Conservation (phyloP, 805 yeast species). For the Candida boidinii region DNA sequence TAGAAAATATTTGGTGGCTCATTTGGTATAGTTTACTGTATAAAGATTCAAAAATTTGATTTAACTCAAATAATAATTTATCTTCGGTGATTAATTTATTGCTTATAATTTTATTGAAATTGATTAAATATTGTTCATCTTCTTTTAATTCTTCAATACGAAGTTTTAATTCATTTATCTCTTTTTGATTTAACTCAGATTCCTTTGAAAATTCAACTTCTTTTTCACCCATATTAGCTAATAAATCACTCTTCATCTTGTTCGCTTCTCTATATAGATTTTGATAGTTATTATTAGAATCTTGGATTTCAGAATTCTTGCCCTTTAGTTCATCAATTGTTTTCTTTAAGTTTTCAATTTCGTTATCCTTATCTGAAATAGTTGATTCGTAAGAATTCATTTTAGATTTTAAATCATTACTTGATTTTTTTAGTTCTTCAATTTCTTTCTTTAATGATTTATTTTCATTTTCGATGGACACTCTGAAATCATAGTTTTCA, state of each 20-base stretch:
- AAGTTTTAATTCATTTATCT: constrained; percentile 36
- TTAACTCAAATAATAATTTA: constrained; percentile 11
- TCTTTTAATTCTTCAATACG: constrained; percentile 44
- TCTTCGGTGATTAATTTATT: constrained; percentile 17
- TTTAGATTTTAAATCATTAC: too few species aligned
- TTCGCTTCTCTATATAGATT: constrained; percentile 17
- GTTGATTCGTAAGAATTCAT: background rate
- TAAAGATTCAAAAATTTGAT: constrained; percentile 13
- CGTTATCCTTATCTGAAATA: constrained; percentile 1
- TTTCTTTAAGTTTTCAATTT: constrained; percentile 3
- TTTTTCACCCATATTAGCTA: constrained; percentile 60
- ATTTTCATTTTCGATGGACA: constrained; percentile 8
- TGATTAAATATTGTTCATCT: constrained; percentile 31
- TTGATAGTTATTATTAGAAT: constrained; percentile 16
- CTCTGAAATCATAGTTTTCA: constrained; percentile 5
- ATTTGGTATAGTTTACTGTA: constrained; percentile 33
- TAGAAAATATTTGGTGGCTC: constrained; percentile 26
- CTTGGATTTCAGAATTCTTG: constrained; percentile 12
- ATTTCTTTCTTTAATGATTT: constrained; percentile 8
- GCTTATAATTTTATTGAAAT: constrained; percentile 30
- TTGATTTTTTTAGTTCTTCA: constrained; percentile 1
- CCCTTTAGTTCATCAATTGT: constrained; percentile 3
- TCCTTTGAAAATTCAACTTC: constrained; percentile 53
- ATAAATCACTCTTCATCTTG: constrained; percentile 49
- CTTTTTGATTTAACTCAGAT: constrained; percentile 37